Percentiles rank a stretch among this genome's conserved stretches.
phyloP scores from a whole-genome alignment of 1,284 basidiomycete genomes.

The Thelephora terrestris region DNA sequence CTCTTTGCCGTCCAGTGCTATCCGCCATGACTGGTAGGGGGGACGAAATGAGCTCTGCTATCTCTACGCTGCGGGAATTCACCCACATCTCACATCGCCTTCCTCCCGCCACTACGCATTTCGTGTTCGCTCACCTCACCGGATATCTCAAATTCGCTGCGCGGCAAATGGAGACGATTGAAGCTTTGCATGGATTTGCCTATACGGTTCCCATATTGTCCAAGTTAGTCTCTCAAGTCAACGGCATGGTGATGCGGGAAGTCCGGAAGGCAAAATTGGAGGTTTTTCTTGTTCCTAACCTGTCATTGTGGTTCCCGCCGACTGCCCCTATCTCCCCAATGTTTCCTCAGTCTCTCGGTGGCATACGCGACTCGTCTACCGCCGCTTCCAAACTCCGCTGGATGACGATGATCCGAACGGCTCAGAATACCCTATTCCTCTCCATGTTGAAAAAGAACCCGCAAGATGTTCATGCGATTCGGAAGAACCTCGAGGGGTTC shows the following conservation, averaged over 20 bases:
- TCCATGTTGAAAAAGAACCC: constrained; percentile 57
- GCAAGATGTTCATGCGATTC: constrained; percentile 61
- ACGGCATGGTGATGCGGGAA: constrained; percentile 64
- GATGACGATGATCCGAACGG: constrained; percentile 55
- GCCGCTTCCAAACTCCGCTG: constrained; percentile 35
- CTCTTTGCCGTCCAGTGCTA: constrained; percentile 54
- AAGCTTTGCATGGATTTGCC: constrained; percentile 43
- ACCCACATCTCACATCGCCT: constrained; percentile 43
- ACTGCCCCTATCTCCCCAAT: constrained; percentile 42
- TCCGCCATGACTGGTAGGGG: constrained; percentile 19
- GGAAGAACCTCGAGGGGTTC: constrained; percentile 59
- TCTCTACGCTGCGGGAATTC: constrained; percentile 40
- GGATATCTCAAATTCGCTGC: constrained; percentile 57
- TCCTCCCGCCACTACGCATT: constrained; percentile 59
- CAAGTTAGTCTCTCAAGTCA: constrained; percentile 51
- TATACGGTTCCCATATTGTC: constrained; percentile 47
- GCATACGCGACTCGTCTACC: constrained; percentile 20
- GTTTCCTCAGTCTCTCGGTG: constrained; percentile 41
- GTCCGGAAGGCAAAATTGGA: constrained; percentile 70
- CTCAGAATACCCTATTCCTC: constrained; percentile 63
- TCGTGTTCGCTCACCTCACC: constrained; percentile 59
- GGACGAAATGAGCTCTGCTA: constrained; percentile 36
- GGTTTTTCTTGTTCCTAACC: constrained; percentile 58
- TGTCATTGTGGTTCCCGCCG: constrained; percentile 53
- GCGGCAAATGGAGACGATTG: constrained; percentile 32